These are phyloP conservation scores for Xylariaceae sp. DNA, from an alignment of 2,329 filamentous ascomycete species.

Conservation along the genomic window DNA sequence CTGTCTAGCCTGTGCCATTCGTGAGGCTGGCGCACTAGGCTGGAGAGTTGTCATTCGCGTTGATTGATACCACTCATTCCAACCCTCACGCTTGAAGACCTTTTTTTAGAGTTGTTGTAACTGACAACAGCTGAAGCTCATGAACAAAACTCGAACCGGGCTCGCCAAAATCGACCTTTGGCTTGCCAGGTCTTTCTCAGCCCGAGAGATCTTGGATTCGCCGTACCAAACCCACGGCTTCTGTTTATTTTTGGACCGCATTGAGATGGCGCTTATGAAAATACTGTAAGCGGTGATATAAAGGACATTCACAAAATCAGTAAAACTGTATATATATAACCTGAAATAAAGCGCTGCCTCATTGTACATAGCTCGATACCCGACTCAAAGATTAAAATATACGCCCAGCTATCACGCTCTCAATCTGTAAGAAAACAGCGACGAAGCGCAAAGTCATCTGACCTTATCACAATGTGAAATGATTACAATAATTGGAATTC, in stretches of 20 bases:
- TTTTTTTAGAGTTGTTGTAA: no score
- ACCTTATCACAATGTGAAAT: not conserved
- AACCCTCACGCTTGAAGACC: no score
- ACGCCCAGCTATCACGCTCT: not conserved
- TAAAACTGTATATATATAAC: slow-evolving; percentile 4
- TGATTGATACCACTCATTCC: slow-evolving; percentile 35
- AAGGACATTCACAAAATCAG: not conserved
- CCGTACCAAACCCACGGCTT: no score
- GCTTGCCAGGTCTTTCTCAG: no score
- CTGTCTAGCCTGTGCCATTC: slow-evolving; percentile 70
- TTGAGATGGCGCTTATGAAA: not conserved
- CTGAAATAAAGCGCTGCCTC: slow-evolving; percentile 2
- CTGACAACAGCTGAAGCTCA: no score
- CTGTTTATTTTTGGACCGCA: no score
- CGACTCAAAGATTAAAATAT: slow-evolving; percentile 9
- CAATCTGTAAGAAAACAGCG: not conserved
- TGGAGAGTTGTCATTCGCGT: slow-evolving; percentile 66
- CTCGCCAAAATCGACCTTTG: no score
- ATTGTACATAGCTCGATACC: slow-evolving; percentile 18
- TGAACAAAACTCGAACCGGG: no score
- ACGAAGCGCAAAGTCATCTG: slow-evolving; percentile 5
- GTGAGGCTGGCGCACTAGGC: slow-evolving; percentile 69
- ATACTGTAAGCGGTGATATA: not conserved
- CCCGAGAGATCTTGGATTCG: no score
- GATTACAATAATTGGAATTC: not conserved